A percentile compares a stretch with the other conserved stretches of the same genome.
Conservation (phyloP, 176 grass and related monocot species). For the Zoysia pacifica region DNA sequence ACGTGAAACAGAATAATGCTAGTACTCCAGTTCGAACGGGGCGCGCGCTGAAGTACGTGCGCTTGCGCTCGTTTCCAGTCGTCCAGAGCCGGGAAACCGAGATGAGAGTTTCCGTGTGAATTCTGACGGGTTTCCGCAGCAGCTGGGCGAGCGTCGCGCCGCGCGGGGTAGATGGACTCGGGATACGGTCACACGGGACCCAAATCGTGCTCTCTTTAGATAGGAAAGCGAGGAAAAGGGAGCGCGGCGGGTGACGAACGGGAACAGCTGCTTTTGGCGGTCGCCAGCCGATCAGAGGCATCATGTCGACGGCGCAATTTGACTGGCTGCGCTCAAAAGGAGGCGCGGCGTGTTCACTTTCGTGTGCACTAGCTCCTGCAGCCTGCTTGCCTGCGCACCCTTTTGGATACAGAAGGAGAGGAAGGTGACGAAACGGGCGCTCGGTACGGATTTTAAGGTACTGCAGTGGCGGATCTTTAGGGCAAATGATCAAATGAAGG, state of each 20-base stretch:
- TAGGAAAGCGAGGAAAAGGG: conserved; percentile 2
- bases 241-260: conserved; percentile 31
- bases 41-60: background rate
- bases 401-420: background rate
- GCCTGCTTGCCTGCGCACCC: background rate
- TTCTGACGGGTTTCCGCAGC: background rate
- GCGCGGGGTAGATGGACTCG: background rate
- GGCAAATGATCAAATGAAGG: too few species aligned
- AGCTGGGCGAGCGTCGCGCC: background rate
- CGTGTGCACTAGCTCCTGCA: background rate
- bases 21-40: background rate
- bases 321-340: conserved; percentile 27
- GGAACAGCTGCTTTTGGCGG: conserved; percentile 32
- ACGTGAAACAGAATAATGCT: conserved; percentile 15
- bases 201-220: background rate
- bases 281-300: conserved; percentile 5
- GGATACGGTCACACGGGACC: background rate
- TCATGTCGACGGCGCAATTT: conserved; percentile 14
- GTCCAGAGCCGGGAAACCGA: background rate
- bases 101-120: background rate
- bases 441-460: background rate
- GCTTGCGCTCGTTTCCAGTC: background rate
- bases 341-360: conserved; percentile 1
- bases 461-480: too few species aligned
- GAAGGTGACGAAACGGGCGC: background rate